These are phyloP conservation scores for Lichtheimia ornata DNA, from an alignment of 371 early-diverging fungal genomes.

Conservation along the genomic window DNA sequence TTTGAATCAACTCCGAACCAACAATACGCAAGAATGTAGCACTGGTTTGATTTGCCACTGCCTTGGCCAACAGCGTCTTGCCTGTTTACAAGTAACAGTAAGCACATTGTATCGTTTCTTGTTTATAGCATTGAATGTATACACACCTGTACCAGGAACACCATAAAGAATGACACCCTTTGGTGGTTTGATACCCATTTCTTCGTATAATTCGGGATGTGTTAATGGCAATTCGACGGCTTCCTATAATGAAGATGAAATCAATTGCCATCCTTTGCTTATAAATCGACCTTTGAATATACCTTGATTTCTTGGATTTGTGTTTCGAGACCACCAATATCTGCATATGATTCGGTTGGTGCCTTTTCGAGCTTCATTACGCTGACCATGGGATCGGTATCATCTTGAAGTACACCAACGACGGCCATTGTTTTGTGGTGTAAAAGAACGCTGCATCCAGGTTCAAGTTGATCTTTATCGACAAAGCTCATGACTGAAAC, in stretches of 20 bases:
- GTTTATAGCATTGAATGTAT: background rate
- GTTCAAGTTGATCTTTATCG: conserved; percentile 98
- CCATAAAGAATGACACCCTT: conserved; percentile 99
- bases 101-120: background rate
- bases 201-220: conserved; percentile 99
- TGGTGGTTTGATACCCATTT: conserved; percentile 99
- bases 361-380: conserved; percentile 99
- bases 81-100: conserved; percentile 27
- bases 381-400: conserved; percentile 98
- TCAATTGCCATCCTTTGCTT: background rate
- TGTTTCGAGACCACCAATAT: conserved; percentile 98
- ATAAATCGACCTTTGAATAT: conserved; percentile 2
- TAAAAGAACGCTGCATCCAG: conserved; percentile 97
- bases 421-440: conserved; percentile 97
- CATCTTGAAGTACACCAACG: conserved; percentile 96
- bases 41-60: conserved; percentile 99
- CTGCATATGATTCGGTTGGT: conserved; percentile 99
- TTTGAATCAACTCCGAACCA: conserved; percentile 99
- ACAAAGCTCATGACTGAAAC: conserved; percentile 99
- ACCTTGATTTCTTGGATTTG: conserved; percentile 99
- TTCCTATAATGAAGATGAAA: conserved; percentile 56
- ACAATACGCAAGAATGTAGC: conserved; percentile 99
- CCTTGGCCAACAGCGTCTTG: conserved; percentile 99
- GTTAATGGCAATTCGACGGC: conserved; percentile 99
- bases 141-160: conserved; percentile 94